Conservation (phyloP, 164 flowering plant genomes). For the Annona cherimola region DNA sequence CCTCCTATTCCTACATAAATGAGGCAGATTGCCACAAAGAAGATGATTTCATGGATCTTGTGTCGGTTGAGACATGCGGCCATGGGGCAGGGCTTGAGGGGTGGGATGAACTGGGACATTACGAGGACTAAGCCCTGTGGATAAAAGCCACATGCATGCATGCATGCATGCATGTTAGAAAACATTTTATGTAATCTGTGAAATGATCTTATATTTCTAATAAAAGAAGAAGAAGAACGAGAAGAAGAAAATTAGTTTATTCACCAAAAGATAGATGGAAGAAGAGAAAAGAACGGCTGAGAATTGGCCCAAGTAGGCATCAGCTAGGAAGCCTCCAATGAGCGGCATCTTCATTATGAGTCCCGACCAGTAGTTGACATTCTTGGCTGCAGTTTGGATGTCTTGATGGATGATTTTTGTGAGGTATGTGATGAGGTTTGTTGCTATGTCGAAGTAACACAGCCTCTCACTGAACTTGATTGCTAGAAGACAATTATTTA, state of each 20-base stretch:
- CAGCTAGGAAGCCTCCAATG: constrained; percentile 82
- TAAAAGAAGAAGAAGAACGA: no score
- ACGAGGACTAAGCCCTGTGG: constrained; percentile 70
- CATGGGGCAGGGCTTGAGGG: constrained; percentile 41
- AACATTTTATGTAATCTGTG: neutral
- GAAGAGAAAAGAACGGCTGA: constrained; percentile 50
- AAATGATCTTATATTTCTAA: no score
- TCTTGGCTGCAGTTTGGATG: constrained; percentile 48
- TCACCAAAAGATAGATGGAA: constrained; percentile 65
- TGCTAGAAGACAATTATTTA: constrained; percentile 21
- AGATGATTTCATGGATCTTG: constrained; percentile 52
- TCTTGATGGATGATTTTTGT: constrained; percentile 60
- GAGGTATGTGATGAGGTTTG: constrained; percentile 56
- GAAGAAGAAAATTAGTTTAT: constrained; percentile 7
- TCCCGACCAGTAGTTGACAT: constrained; percentile 60
- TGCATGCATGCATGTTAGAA: no score
- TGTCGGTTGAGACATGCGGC: constrained; percentile 33
- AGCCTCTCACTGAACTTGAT: constrained; percentile 68
- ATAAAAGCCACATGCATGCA: neutral
- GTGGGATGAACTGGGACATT: constrained; percentile 56
- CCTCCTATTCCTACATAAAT: constrained; percentile 90
- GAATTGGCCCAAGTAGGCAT: constrained; percentile 78
- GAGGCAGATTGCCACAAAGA: constrained; percentile 72
- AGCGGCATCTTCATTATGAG: constrained; percentile 80
- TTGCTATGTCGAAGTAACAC: constrained; percentile 50